Evolutionary conservation across 2,329 filamentous ascomycete genomes (phyloP).

Genomic region (Diaporthe sp.): DNA sequence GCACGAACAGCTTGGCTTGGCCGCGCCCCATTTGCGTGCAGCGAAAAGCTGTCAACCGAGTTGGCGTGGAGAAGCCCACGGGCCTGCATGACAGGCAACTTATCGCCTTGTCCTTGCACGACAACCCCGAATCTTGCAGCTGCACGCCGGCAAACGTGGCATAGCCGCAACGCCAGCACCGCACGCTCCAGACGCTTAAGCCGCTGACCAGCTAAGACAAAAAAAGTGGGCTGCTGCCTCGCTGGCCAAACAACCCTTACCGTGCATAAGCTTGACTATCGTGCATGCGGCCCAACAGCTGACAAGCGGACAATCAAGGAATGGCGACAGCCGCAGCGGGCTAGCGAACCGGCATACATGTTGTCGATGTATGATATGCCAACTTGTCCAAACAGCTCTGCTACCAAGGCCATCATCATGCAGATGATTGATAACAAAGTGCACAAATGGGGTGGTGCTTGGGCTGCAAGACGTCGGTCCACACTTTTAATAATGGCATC

Average conservation of each 20-base stretch:
- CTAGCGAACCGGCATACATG: neutral
- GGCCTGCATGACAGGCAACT: slow-evolving; percentile 10
- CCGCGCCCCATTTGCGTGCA: slow-evolving; percentile 24
- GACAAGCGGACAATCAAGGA: neutral
- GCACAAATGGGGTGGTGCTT: neutral
- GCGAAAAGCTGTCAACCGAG: slow-evolving; percentile 11
- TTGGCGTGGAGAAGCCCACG: slow-evolving; percentile 1
- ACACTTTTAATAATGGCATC: neutral
- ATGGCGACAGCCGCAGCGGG: slow-evolving; percentile 20
- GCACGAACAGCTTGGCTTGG: slow-evolving; percentile 26
- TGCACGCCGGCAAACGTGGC: slow-evolving; percentile 18
- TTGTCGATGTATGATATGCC: neutral
- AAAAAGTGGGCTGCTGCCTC: slow-evolving; percentile 24
- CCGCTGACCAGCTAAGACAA: neutral
- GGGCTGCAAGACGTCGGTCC: slow-evolving; percentile 13
- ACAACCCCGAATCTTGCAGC: slow-evolving; percentile 20
- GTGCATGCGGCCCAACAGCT: slow-evolving; percentile 23
- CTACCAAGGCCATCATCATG: neutral
- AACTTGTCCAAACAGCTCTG: neutral
- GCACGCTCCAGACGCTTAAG: neutral
- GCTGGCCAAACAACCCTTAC: slow-evolving; percentile 13
- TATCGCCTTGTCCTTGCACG: slow-evolving; percentile 18
- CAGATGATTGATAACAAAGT: slow-evolving; percentile 26
- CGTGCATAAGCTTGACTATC: slow-evolving; percentile 15
- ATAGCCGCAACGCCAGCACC: slow-evolving; percentile 11